Conservation (phyloP, 306 rosid species). For the Pueraria montana region DNA sequence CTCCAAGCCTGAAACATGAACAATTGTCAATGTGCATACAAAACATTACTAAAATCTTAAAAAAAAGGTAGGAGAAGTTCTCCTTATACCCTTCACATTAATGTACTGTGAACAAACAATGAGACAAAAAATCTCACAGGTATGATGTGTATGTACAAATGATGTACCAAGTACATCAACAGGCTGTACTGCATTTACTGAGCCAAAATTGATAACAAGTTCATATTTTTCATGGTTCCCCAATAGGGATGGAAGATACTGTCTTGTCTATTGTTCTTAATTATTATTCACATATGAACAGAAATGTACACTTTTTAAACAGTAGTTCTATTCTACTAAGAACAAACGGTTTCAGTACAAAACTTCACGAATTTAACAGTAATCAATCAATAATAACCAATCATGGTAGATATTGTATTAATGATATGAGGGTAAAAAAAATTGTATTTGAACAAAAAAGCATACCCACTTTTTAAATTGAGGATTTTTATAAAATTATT, state of each 20-base stretch:
- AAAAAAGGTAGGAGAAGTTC: not conserved
- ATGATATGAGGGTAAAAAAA: not conserved
- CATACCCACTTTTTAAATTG: not conserved
- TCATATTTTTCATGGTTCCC: not conserved
- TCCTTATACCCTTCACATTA: not conserved
- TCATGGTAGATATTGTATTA: not conserved
- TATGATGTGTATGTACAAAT: not conserved
- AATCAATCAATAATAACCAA: not conserved
- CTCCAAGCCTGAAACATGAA: slow-evolving; percentile 67
- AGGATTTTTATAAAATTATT: not conserved
- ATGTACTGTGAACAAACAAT: slow-evolving; percentile 16
- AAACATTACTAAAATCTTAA: slow-evolving; percentile 5
- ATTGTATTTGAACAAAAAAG: not conserved
- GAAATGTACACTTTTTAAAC: not conserved
- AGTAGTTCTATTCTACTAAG: not conserved
- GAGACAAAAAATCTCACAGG: not conserved
- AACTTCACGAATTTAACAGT: not conserved
- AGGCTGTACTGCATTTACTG: slow-evolving; percentile 13
- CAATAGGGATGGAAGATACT: not conserved
- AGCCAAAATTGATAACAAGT: not conserved
- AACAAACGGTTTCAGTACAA: not conserved
- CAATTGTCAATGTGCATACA: not conserved
- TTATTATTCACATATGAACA: slow-evolving; percentile 4
- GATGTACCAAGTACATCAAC: not conserved
- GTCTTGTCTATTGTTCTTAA: slow-evolving; percentile 1